A percentile compares a stretch with the other conserved stretches of the same genome.
phyloP scores from a whole-genome alignment of 495 filamentous ascomycete species.

The Penicillium longicatenatum region DNA sequence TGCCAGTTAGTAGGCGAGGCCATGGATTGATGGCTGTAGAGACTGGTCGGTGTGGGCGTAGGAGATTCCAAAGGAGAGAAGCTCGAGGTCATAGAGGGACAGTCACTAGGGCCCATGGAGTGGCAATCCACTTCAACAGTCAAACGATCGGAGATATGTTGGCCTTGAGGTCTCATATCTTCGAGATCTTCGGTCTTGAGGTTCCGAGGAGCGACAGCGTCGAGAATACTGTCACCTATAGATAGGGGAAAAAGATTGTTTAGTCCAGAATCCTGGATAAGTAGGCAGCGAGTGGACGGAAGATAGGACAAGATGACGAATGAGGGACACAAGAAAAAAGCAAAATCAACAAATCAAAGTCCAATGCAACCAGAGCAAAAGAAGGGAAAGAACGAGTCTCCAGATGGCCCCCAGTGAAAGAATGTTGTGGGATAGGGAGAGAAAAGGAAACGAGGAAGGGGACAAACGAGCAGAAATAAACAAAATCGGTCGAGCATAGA shows the following conservation, averaged over 20 bases:
- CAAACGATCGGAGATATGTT: slow-evolving; percentile 42
- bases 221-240: slow-evolving; percentile 34
- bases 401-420: slow-evolving; percentile 15
- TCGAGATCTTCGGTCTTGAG: slow-evolving; percentile 31
- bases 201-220: slow-evolving; percentile 27
- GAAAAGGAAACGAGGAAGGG: slow-evolving; percentile 27
- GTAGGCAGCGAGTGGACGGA: background rate
- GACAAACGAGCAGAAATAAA: slow-evolving; percentile 44
- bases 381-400: slow-evolving; percentile 12
- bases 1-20: slow-evolving; percentile 44
- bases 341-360: background rate
- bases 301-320: slow-evolving; percentile 9
- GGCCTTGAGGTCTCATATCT: slow-evolving; percentile 47
- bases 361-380: slow-evolving; percentile 15
- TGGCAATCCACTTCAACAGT: slow-evolving; percentile 49
- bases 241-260: background rate
- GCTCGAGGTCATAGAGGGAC: slow-evolving; percentile 49
- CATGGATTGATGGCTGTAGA: slow-evolving; percentile 46
- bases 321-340: slow-evolving; percentile 2
- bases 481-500: slow-evolving; percentile 41
- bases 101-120: slow-evolving; percentile 46
- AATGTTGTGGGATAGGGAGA: slow-evolving; percentile 26
- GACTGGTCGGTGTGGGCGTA: slow-evolving; percentile 46
- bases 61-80: slow-evolving; percentile 50
- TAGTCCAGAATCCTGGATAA: background rate